Evolutionary conservation across 2,329 filamentous ascomycete species (phyloP), one percentile per base, ranked within the genome.

Genomic region (Talaromyces pinophilus): DNA sequence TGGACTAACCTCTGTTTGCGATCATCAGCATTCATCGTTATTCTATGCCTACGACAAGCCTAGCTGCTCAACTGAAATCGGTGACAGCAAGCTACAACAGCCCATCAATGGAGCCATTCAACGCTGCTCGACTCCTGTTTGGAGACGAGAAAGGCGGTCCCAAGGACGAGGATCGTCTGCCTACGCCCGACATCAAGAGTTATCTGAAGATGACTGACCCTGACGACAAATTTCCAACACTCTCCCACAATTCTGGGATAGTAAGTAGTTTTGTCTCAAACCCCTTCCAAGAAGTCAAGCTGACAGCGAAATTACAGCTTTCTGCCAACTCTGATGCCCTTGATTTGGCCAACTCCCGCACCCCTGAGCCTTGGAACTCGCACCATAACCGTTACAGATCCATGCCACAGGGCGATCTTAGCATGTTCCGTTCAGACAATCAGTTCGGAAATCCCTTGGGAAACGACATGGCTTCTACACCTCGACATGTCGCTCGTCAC

Each of bases 121-220:
- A 95, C 80, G 93, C 92, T 13, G 87, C 92, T 30, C 89, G 91
- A 64, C 96, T 96, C 74, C 83, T 97, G 44, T 96, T 97, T 76
- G 92, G 91, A 67, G 91, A 93, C 74, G 92, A 93, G 67, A 77
- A 80, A 67, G 71, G 77, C 10, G 71, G 69, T 63, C 67, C 73
- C 64, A 83, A 82, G 65, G 81, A 85, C 48, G 75, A 82, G 42
- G 81, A 84, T 67, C 76, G 82, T 28, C 79, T 84, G 25, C 84
- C 86, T 33, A 88, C 87, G 60, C 86, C 88, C 57, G 88, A 90
- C 67, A 85, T 90, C 70, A 89, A 88, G 74, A 88, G 85, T 69
- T 90, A 89, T 77, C 83, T 92, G 69, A 86, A 89, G 76, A 86
- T 91, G 80, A 88, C 89, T 64, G 87, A 88, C 70, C 88, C 87